Percentiles rank a stretch among this genome's conserved stretches.
Evolutionary conservation across 2,329 filamentous ascomycete genomes (phyloP).

Genomic region (Colletotrichum caudatum): DNA sequence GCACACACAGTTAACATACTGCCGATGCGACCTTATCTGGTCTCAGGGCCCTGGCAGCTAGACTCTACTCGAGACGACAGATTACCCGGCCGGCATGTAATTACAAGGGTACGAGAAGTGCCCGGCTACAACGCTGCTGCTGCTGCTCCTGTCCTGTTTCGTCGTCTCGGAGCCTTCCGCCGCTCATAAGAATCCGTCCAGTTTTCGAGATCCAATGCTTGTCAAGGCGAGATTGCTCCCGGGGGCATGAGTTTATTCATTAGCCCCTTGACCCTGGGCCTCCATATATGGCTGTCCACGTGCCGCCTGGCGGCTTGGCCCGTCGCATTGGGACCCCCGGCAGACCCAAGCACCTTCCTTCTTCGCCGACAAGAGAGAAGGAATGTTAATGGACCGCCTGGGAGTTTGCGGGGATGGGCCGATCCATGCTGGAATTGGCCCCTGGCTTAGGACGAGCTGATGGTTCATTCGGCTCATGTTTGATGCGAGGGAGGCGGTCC

Average conservation of each 20-base stretch:
- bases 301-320: conserved; percentile 33
- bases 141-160: conserved; percentile 8
- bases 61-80: conserved; percentile 32
- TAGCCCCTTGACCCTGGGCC: conserved; percentile 19
- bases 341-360: conserved; percentile 24
- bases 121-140: conserved; percentile 6
- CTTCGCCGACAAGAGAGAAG: conserved; percentile 10
- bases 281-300: conserved; percentile 1
- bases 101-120: background rate
- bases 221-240: background rate
- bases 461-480: conserved; percentile 23
- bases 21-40: conserved; percentile 16
- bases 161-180: background rate
- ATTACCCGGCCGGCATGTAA: background rate
- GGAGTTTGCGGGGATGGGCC: conserved; percentile 22
- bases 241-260: conserved; percentile 21
- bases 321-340: conserved; percentile 6
- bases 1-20: conserved; percentile 8
- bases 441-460: conserved; percentile 8
- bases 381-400: conserved; percentile 3
- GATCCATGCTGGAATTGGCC: conserved; percentile 12
- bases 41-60: background rate
- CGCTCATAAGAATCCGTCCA: conserved; percentile 1
- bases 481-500: conserved; percentile 22
- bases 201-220: background rate